A percentile compares a stretch with the other conserved stretches of the same genome.
These are phyloP conservation scores for Viridothelium virens DNA, from an alignment of 495 filamentous ascomycete species.

Conservation along the genomic window DNA sequence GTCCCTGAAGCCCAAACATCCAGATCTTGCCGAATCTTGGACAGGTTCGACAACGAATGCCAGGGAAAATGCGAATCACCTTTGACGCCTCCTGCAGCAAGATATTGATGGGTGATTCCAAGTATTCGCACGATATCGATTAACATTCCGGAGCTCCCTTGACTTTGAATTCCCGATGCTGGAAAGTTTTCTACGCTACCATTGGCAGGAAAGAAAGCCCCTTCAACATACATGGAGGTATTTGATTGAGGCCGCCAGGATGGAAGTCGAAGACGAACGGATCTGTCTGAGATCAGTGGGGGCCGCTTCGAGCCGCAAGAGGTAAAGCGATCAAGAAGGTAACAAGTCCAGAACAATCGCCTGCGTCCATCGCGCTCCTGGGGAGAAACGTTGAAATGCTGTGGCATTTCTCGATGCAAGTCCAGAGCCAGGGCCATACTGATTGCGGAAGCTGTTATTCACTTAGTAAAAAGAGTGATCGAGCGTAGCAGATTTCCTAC, in stretches of 20 bases:
- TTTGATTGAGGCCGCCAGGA: conserved; percentile 52
- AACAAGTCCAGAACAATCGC: conserved; percentile 75
- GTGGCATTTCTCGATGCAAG: conserved; percentile 60
- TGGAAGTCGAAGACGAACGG: conserved; percentile 62
- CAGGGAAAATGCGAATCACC: conserved; percentile 84
- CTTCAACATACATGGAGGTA: conserved; percentile 52
- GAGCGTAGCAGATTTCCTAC: conserved; percentile 39
- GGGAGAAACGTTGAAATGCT: conserved; percentile 47
- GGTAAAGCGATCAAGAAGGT: conserved; percentile 72
- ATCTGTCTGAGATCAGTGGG: conserved; percentile 65
- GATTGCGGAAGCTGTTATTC: conserved; percentile 56
- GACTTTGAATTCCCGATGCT: conserved; percentile 56
- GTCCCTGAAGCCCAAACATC: conserved; percentile 78
- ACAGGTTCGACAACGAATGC: conserved; percentile 75
- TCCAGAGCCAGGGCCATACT: conserved; percentile 75
- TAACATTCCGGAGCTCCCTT: conserved; percentile 63
- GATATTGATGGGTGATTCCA: conserved; percentile 74
- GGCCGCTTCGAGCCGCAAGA: conserved; percentile 72
- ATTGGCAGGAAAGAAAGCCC: conserved; percentile 67
- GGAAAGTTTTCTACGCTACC: conserved; percentile 61
- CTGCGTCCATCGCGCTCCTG: conserved; percentile 65
- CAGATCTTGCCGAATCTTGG: conserved; percentile 75
- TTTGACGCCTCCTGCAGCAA: conserved; percentile 76
- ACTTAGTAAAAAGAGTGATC: conserved; percentile 17
- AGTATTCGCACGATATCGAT: conserved; percentile 77